Evolutionary conservation across 2,329 filamentous ascomycete species (phyloP).

Genomic region (Lecanoromycetidae sp.): DNA sequence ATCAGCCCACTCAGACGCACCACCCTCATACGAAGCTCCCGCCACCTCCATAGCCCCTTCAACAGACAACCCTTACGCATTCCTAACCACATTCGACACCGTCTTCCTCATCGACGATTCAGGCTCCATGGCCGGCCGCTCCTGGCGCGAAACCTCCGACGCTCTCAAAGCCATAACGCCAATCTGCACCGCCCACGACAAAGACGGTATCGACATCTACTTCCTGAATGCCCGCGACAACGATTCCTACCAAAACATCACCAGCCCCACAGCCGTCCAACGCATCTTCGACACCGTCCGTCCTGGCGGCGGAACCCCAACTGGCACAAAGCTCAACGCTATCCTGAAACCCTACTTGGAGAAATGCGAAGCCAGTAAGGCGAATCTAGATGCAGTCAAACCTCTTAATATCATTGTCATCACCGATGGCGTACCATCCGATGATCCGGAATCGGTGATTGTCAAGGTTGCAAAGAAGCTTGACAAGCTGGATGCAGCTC

Average conservation of each 20-base stretch:
- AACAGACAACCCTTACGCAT: slow-evolving; percentile 57
- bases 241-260: slow-evolving; percentile 51
- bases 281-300: slow-evolving; percentile 57
- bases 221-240: slow-evolving; percentile 59
- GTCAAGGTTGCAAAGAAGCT: slow-evolving; percentile 56
- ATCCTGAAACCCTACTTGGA: slow-evolving; percentile 64
- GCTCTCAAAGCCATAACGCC: slow-evolving; percentile 65
- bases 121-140: slow-evolving; percentile 66
- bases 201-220: slow-evolving; percentile 79
- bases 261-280: slow-evolving; percentile 44
- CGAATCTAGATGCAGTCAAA: slow-evolving; percentile 40
- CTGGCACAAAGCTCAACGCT: slow-evolving; percentile 55
- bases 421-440: slow-evolving; percentile 72
- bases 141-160: slow-evolving; percentile 61
- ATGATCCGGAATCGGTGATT: slow-evolving; percentile 64
- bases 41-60: slow-evolving; percentile 18
- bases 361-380: slow-evolving; percentile 34
- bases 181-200: slow-evolving; percentile 67
- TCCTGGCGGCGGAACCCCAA: slow-evolving; percentile 60
- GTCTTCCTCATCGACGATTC: slow-evolving; percentile 87
- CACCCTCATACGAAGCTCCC: slow-evolving; percentile 26
- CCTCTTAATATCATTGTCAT: slow-evolving; percentile 87
- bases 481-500: slow-evolving; percentile 55
- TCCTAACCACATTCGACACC: slow-evolving; percentile 71
- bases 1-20: neutral